Percentiles rank a stretch among this genome's conserved stretches.
phyloP scores from a whole-genome alignment of 2,329 filamentous ascomycete species.

The Tolypocladium endophyticum region DNA sequence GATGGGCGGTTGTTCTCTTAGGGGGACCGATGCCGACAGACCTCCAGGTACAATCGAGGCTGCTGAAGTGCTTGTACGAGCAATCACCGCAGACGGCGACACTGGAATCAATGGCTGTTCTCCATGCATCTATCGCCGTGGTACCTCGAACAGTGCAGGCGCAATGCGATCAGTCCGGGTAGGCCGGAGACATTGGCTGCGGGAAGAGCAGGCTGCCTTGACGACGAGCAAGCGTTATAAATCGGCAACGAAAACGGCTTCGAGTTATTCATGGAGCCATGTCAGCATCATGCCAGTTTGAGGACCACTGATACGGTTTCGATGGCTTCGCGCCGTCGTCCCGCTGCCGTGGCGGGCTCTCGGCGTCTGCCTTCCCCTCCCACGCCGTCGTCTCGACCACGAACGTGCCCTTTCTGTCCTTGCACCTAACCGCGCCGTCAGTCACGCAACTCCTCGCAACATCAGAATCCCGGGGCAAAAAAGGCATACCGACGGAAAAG shows the following conservation, averaged over 20 bases:
- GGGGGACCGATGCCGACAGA: neutral
- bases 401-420: conserved; percentile 45
- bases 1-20: neutral
- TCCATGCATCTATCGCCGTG: neutral
- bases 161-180: neutral
- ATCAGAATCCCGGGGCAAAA: neutral
- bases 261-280: conserved; percentile 9
- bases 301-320: conserved; percentile 21
- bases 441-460: neutral
- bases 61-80: neutral
- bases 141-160: neutral
- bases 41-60: neutral
- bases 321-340: conserved; percentile 7
- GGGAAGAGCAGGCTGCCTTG: neutral
- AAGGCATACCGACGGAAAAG: conserved; percentile 47
- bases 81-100: neutral
- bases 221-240: neutral
- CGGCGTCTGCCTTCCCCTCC: conserved; percentile 31
- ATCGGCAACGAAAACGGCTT: neutral
- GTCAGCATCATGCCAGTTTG: conserved; percentile 23
- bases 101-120: too few relatives aligned
- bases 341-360: conserved; percentile 4
- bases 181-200: neutral
- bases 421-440: conserved; percentile 33
- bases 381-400: conserved; percentile 54